Percentiles rank a stretch among this genome's conserved stretches.
phyloP scores from a whole-genome alignment of 2,329 filamentous ascomycete genomes.

The Mycosphaerelloides madeirae region DNA sequence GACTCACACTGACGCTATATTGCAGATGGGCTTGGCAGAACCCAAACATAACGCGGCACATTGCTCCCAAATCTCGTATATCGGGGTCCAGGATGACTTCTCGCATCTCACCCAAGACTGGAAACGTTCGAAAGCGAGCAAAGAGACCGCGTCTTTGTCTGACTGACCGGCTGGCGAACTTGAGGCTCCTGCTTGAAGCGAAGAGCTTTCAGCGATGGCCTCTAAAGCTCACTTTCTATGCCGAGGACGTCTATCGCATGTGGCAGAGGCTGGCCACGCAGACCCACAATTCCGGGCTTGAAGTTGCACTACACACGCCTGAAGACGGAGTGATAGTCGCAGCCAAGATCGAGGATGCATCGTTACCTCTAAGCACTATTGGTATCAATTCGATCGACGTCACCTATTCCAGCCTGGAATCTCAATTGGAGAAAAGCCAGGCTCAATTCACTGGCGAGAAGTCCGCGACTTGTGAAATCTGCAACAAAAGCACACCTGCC shows the following conservation, averaged over 20 bases:
- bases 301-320: conserved; percentile 35
- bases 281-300: conserved; percentile 47
- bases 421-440: conserved; percentile 50
- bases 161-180: conserved; percentile 66
- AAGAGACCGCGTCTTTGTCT: conserved; percentile 58
- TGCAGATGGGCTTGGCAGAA: conserved; percentile 87
- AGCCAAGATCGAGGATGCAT: conserved; percentile 21
- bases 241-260: conserved; percentile 59
- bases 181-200: conserved; percentile 75
- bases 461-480: conserved; percentile 46
- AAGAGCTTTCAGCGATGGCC: conserved; percentile 81
- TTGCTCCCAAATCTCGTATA: conserved; percentile 60
- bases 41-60: conserved; percentile 73
- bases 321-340: conserved; percentile 3
- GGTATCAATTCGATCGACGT: conserved; percentile 48
- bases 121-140: conserved; percentile 45
- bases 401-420: conserved; percentile 48
- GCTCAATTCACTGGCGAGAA: conserved; percentile 38
- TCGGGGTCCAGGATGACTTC: conserved; percentile 40
- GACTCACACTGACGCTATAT: background rate
- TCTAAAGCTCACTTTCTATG: conserved; percentile 73
- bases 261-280: conserved; percentile 61
- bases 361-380: conserved; percentile 4
- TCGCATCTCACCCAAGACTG: conserved; percentile 35
- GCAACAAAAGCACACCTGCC: conserved; percentile 37